A percentile compares a stretch with the other conserved stretches of the same genome.
These are phyloP conservation scores for Usnea hakonensis DNA, from an alignment of 495 filamentous ascomycete genomes.

Conservation along the genomic window DNA sequence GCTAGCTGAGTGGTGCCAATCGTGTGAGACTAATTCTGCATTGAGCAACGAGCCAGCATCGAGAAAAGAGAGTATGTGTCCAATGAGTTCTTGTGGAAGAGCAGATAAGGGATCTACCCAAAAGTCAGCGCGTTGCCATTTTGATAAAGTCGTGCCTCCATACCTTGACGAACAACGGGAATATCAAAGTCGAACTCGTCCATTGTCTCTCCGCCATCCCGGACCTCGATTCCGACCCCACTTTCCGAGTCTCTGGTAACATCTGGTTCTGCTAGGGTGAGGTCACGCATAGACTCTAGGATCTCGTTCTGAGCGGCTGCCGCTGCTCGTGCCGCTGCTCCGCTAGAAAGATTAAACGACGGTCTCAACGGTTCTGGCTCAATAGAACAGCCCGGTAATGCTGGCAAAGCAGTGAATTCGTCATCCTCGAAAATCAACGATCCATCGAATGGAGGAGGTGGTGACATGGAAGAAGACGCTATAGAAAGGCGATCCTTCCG, in stretches of 20 bases:
- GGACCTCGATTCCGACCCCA: conserved; percentile 70
- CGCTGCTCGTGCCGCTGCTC: conserved; percentile 62
- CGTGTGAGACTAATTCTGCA: conserved; percentile 52
- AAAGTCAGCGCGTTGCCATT: conserved; percentile 16
- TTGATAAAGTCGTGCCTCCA: conserved; percentile 15
- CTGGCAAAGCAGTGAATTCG: conserved; percentile 5
- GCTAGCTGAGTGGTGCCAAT: conserved; percentile 55
- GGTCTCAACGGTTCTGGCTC: conserved; percentile 35
- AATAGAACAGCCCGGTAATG: conserved; percentile 2
- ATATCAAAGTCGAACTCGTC: conserved; percentile 40
- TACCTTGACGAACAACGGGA: conserved; percentile 36
- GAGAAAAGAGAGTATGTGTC: conserved; percentile 63
- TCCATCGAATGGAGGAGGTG: neutral
- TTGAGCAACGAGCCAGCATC: conserved; percentile 58
- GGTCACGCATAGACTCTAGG: conserved; percentile 34
- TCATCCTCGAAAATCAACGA: conserved; percentile 3
- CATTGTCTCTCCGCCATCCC: conserved; percentile 36
- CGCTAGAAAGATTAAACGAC: conserved; percentile 42
- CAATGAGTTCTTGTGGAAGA: conserved; percentile 65
- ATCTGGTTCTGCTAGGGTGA: conserved; percentile 26
- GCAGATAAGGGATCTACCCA: conserved; percentile 54
- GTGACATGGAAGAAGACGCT: neutral
- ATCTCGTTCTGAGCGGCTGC: conserved; percentile 62
- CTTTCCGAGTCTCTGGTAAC: conserved; percentile 58
- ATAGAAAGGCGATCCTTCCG: conserved; percentile 6